Conservation (phyloP, 305 asterid species). For the Lippia alba region DNA sequence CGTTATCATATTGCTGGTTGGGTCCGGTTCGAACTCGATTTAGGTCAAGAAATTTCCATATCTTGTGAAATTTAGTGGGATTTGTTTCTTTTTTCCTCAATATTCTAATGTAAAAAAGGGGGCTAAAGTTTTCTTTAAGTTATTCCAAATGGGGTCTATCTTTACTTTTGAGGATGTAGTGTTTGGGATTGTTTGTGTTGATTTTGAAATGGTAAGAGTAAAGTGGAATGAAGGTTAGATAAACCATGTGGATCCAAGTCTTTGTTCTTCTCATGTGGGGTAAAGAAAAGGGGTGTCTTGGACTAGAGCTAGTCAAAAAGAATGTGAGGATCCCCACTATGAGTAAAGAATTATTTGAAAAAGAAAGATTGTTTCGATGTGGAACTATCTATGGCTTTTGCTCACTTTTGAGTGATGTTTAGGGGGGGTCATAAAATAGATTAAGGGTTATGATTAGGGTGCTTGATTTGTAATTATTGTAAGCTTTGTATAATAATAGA, state of each 20-base stretch:
- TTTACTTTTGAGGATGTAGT: conserved; percentile 34
- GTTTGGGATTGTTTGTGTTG: conserved; percentile 35
- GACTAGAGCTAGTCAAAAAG: conserved; percentile 59
- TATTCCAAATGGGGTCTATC: conserved; percentile 39
- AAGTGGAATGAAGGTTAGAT: conserved; percentile 38
- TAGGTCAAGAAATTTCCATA: conserved; percentile 3
- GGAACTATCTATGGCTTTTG: conserved; percentile 29
- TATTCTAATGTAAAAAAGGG: conserved; percentile 33
- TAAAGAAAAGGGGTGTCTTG: conserved; percentile 53
- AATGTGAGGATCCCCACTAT: conserved; percentile 41
- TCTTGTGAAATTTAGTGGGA: conserved; percentile 38
- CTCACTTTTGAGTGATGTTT: conserved; percentile 23
- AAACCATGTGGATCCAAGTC: conserved; percentile 59
- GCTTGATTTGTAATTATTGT: conserved; percentile 33
- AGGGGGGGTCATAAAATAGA: conserved; percentile 23
- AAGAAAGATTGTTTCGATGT: conserved; percentile 19
- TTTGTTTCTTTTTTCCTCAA: conserved; percentile 10
- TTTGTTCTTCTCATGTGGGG: conserved; percentile 37
- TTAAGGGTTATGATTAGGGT: conserved; percentile 34
- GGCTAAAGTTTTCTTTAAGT: conserved; percentile 29
- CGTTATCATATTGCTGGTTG: no score
- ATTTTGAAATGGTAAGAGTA: conserved; percentile 37
- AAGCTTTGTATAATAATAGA: conserved; percentile 10
- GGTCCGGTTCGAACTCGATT: conserved; percentile 40
- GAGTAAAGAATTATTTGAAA: neutral